Evolutionary conservation across 495 filamentous ascomycete genomes (phyloP), one percentile per base, ranked within the genome.

Genomic region (Cryomyces minteri): DNA sequence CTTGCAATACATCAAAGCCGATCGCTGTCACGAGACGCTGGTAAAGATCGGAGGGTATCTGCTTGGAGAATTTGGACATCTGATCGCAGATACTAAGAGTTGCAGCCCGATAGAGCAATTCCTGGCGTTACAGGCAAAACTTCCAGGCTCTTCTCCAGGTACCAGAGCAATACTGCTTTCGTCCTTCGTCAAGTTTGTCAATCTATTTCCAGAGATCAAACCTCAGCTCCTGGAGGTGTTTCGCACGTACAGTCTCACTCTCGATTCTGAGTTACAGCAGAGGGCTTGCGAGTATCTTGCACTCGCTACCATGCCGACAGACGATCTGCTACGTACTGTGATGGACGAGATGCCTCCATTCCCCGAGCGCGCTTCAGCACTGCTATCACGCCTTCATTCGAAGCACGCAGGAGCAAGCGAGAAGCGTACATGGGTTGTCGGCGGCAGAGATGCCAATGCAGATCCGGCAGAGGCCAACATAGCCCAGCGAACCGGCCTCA

Each of bases 261-360:
- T 94, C 11, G 92, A 99, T 54, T 81, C 92, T 0, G 92, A 99
- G 56, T 62, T 99, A 49, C 92, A 99, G 60, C 92, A 99, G 59
- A 68, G 92, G 61, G 88, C 92, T 12, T 99, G 84, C 64, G 92
- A 99, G 60, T 99, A 96, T 57, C 71, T 96, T 50, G 77, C 80
- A 2, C 69, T 99, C 45, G 86, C 86, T 18, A 86, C 76, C 38
- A 69, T 92, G 47, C 80, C 83, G 0, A 82, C 83, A 3, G 92
- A 99, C 51, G 87, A 96, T 51, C 74, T 99, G 12, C 70, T 99
- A 8, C 81, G 92, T 41, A 96, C 92, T 1, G 83, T 99, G 1
- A 94, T 85, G 62, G 92, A 99, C 55, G 92, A 99, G 58, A 96
- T 99, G 92, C 92, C 92, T 10, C 88, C 92, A 0, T 99, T 96